These are phyloP conservation scores for Annona cherimola DNA, from an alignment of 164 flowering plant genomes.

Conservation along the genomic window DNA sequence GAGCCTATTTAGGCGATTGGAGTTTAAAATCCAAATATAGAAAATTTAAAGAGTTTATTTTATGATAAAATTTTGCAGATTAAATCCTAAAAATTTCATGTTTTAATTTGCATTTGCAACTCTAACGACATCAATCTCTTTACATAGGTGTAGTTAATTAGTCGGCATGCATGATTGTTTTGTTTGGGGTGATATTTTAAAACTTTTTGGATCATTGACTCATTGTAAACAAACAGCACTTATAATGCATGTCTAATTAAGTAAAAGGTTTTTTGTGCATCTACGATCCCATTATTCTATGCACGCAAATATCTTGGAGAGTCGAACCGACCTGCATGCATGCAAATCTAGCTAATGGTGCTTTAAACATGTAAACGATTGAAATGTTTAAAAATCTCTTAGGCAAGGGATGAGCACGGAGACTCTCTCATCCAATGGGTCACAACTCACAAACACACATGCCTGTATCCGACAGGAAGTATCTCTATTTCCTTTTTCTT, in stretches of 20 bases:
- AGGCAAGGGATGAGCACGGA: conserved; percentile 9
- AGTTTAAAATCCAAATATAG: neutral
- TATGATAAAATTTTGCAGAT: neutral
- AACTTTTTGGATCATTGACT: neutral
- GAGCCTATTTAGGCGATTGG: neutral
- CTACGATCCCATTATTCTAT: conserved; percentile 25
- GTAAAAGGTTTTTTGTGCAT: neutral
- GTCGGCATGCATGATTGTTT: neutral
- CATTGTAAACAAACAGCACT: conserved; percentile 6
- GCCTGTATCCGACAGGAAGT: conserved; percentile 44
- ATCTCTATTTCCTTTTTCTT: conserved; percentile 26
- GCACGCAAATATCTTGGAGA: conserved; percentile 19
- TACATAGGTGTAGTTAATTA: neutral
- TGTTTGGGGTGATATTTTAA: neutral
- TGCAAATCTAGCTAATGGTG: conserved; percentile 10
- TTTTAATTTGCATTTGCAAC: neutral
- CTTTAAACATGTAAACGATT: conserved; percentile 14
- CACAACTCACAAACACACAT: neutral
- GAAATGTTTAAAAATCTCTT: conserved; percentile 4
- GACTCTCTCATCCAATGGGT: conserved; percentile 8
- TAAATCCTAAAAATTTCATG: neutral
- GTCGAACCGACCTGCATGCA: neutral
- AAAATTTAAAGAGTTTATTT: neutral
- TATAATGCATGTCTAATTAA: conserved; percentile 11
- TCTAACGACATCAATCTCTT: neutral